Evolutionary conservation across 2,329 filamentous ascomycete species (phyloP).

Genomic region (Plectosphaerella plurivora): DNA sequence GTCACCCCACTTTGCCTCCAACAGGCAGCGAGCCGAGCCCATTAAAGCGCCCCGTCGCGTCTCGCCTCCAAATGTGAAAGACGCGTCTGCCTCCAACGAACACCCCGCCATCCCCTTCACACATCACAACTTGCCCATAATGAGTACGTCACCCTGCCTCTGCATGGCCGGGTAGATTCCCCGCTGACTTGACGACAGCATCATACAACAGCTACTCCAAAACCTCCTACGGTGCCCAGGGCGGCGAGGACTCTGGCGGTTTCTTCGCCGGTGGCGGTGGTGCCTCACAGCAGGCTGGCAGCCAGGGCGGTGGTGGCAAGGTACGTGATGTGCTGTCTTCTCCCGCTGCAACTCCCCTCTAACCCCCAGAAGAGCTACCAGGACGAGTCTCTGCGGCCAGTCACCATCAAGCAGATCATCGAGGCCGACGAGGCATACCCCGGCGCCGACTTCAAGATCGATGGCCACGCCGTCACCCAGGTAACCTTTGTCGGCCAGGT

Average conservation of each 20-base stretch:
- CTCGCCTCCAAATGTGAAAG: not conserved
- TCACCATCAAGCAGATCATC: conserved; percentile 92
- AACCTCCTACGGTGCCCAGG: conserved; percentile 47
- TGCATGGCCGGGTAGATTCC: not conserved
- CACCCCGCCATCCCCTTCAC: not conserved
- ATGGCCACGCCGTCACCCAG: conserved; percentile 68
- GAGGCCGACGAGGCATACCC: conserved; percentile 75
- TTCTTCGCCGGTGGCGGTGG: conserved; percentile 49
- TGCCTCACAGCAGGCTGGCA: conserved; percentile 48
- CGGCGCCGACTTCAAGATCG: conserved; percentile 74
- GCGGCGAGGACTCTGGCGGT: conserved; percentile 57
- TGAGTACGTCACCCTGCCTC: not conserved
- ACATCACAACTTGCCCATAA: not conserved
- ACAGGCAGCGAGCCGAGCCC: too few relatives aligned
- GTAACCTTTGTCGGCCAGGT: conserved; percentile 89
- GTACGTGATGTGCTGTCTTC: conserved; percentile 20
- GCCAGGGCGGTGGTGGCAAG: conserved; percentile 43
- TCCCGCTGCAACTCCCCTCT: not conserved
- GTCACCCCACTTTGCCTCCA: not conserved
- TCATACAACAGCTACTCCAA: conserved; percentile 38
- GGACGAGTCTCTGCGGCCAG: conserved; percentile 85
- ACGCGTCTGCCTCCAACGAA: not conserved
- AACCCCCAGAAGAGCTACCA: conserved; percentile 38
- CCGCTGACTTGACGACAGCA: conserved; percentile 22
- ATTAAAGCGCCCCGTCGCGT: not conserved